Evolutionary conservation across 768 basidiomycete species (phyloP), one percentile per base, ranked within the genome.

Genomic region (Podaxis sp.): DNA sequence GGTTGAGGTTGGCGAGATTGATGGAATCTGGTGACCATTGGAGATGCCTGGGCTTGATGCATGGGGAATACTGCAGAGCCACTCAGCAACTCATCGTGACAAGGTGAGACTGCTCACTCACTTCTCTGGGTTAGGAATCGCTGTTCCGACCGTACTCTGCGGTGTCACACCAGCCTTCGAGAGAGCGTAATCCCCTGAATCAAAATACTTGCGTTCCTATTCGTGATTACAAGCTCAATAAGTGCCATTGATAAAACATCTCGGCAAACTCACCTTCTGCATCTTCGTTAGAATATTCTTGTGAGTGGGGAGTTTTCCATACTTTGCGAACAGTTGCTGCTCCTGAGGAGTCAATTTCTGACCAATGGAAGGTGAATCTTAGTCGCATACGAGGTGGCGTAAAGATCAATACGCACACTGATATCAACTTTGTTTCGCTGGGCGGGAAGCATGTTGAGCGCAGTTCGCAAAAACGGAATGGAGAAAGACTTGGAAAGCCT

Each of bases 121-220:
- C 95, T 93, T 93, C 77, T 98, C 93, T 30, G 97, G 96, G 75
- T 92, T 95, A n/a, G 97, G 96, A 67, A 98, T 98, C 38, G 95
- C 93, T 8, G 96, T 99, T 30, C 97, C 97, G 60, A 98, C 94
- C 2, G 87, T 83, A 66, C 83, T 91, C 74, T 93, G 92, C 53
- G 93, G 89, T n/a, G 89, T 83, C 52, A 90, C 88, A 28, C 97
- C 91, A 2, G 97, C 97, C 76, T 99, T 98, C 56, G 94, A 95
- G 67, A 99, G 82, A 33, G 96, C 96, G 72, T 99, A 99, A 75
- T 99, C 97, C 62, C 97, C 97, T 60, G 96, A 99, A 78, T 99
- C 97, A 75, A 99, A 99, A 79, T 95, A 99, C 77, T 99, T 99
- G 71, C 97, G 92, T 72, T 99, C 96, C 96, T 98, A 68, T 40